Base-by-base conservation (phyloP, 768 basidiomycete genomes). In the Hygrocybe punicea region DNA sequence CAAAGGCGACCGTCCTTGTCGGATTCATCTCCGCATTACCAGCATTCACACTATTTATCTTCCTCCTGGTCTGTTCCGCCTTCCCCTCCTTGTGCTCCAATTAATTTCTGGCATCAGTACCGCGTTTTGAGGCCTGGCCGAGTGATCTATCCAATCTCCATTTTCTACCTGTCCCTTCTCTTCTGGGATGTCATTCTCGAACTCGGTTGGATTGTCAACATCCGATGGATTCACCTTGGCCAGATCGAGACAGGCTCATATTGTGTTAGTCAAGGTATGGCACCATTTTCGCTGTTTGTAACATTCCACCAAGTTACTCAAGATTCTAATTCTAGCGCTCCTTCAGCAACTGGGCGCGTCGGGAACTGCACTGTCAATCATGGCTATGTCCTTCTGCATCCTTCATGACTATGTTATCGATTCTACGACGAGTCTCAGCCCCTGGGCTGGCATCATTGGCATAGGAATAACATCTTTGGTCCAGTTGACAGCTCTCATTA, bases 391-490 rank as follows among this genome's bases (percentile, higher is more conserved):
- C 24, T 17, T 3, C 6, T 23, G 21, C 47, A 48, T 48, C 14
- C 47, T 48, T 48, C 47, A 48, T 25, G 47, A 48, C 47, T 25
- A 48, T 25, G 47, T 48, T 21, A 19, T 48, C 25, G n/a, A 48
- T 29, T 25, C 47, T 8, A 21, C 17, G 3, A 29, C 5, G 47
- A 16, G 16, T 48, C 47, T 48, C 8, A 21, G 16, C 14, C 4
- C 14, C 21, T 48, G n/a, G n/a, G 24, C 24, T 19, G 47, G 47
- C 4, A 13, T 21, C n/a, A 8, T 48, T 3, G 47, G 47, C 19
- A 6, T 48, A 14, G n/a, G 11, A 5, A 19, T 48, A 13, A 48
- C 19, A 48, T 48, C 24, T 48, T 5, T 29, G 11, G 47, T 48
- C 14, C 47, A 48, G n/a, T 4, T 21, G 21, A 23, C 19, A 4